Conservation (phyloP, 257 asterid species). For the Plantago major region DNA sequence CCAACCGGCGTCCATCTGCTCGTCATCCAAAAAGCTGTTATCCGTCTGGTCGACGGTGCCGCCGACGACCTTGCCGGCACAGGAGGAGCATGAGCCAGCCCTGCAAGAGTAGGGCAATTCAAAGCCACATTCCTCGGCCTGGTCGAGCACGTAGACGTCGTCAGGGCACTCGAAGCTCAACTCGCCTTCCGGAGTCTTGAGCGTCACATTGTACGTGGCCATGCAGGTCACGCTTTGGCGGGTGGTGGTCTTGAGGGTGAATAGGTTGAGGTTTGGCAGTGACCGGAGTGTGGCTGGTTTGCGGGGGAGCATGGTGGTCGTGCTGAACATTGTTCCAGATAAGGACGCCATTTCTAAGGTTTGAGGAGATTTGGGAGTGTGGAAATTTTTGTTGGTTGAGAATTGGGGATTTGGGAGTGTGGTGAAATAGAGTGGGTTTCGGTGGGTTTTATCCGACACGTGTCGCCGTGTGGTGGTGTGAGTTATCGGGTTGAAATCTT, state of each 20-base stretch:
- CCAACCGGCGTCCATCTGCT: constrained; percentile 41
- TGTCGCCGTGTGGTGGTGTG: constrained; percentile 22
- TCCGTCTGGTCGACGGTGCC: constrained; percentile 78
- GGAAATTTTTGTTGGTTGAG: background rate
- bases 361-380: background rate
- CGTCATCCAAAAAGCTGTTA: constrained; percentile 66
- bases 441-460: constrained; percentile 29
- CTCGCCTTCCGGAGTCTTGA: constrained; percentile 47
- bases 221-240: constrained; percentile 46
- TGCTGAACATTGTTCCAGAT: constrained; percentile 44
- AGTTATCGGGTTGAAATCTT: constrained; percentile 18
- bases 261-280: constrained; percentile 6
- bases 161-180: constrained; percentile 33
- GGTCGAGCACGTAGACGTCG: constrained; percentile 60
- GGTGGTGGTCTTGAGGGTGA: constrained; percentile 30
- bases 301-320: constrained; percentile 50
- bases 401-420: background rate
- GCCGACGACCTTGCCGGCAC: constrained; percentile 54
- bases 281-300: constrained; percentile 22
- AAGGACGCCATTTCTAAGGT: constrained; percentile 37
- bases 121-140: constrained; percentile 54
- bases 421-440: constrained; percentile 35
- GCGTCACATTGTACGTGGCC: constrained; percentile 65
- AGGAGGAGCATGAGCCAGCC: constrained; percentile 83
- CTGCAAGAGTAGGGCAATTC: constrained; percentile 88